Evolutionary conservation across 1,139 yeast genomes (phyloP).

Genomic region (Torulaspora globosa): DNA sequence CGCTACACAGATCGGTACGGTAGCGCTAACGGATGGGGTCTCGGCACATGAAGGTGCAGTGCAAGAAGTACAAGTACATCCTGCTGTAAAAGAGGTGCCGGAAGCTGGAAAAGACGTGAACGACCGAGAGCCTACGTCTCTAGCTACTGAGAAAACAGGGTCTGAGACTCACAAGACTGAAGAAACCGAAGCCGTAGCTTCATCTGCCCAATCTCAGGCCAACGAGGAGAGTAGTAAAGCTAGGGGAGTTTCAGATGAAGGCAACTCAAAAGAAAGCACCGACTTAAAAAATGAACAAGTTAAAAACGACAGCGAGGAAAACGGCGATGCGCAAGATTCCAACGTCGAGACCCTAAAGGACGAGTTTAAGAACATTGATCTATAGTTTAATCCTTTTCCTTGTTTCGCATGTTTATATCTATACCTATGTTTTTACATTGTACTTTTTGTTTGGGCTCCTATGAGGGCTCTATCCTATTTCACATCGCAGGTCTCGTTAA

Average conservation of each 20-base stretch:
- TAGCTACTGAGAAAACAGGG: slow-evolving; percentile 15
- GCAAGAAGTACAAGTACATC: slow-evolving; percentile 7
- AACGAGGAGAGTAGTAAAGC: slow-evolving; percentile 8
- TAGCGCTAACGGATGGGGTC: slow-evolving; percentile 4
- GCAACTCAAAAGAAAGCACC: slow-evolving; percentile 5
- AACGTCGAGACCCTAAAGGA: slow-evolving; percentile 19
- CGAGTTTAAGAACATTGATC: slow-evolving; percentile 32
- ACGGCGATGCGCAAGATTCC: slow-evolving; percentile 5
- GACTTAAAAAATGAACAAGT: neutral
- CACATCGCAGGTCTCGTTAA: slow-evolving; percentile 1
- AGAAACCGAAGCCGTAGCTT: slow-evolving; percentile 1
- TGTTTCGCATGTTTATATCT: slow-evolving; percentile 5
- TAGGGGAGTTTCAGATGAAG: slow-evolving; percentile 13
- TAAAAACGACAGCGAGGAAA: slow-evolving; percentile 8
- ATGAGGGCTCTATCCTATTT: neutral
- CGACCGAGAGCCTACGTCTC: neutral
- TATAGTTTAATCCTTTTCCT: slow-evolving; percentile 15
- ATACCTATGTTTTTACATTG: slow-evolving; percentile 3
- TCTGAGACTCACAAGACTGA: slow-evolving; percentile 13
- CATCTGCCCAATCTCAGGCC: slow-evolving; percentile 14
- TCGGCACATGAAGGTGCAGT: slow-evolving; percentile 8
- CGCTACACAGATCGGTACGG: neutral
- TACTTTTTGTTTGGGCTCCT: slow-evolving; percentile 2
- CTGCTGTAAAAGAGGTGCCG: slow-evolving; percentile 1
- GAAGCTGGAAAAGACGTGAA: neutral